Base-by-base conservation (phyloP, 495 filamentous ascomycete species). In the Penicilliopsis zonata region DNA sequence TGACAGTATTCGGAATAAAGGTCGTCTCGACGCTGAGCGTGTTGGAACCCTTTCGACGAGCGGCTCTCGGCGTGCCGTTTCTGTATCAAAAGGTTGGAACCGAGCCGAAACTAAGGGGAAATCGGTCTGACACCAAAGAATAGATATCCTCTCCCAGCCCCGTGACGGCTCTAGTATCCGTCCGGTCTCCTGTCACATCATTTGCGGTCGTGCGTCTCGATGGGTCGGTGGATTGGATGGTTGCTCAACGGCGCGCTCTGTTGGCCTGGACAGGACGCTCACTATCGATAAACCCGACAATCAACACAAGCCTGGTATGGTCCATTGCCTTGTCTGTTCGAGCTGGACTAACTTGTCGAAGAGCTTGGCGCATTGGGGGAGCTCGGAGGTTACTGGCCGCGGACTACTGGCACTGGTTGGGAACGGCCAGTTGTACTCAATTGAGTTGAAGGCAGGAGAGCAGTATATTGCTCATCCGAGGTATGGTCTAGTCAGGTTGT, bases 251-350 rank as follows among this genome's bases (percentile, higher is more conserved):
- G 31, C 75, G 80, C 37, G 85, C 83, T 6, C 65, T 98, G 34
- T 67, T 95, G 8, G 92, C 90, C 34, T 98, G 90, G 90, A 92
- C 86, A n/a, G 90, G 90, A 17, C 78, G 87, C 49, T 83, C 84
- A 2, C 64, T 98, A 15, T 59, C 69, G 10, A 67, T 90, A 9
- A 69, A 68, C 15, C 88, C 90, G 1, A 77, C 69, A 18, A 61
- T 87, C 28, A 86, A 86, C 37, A 65, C 65, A 18, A 76, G 67
- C 37, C 63, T 95, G 60, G 78, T 80, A 52, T 17, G n/a, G 61
- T 58, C 10, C 10, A 16, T 23, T 13, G 28, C 19, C 13, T 6
- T 21, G 6, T 4, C 3, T 19, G n/a, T n/a, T n/a, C n/a, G n/a
- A n/a, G n/a, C n/a, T n/a, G n/a, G n/a, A n/a, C 71, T 74, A 58